Evolutionary conservation across 306 rosid genomes (phyloP).

Genomic region (Prunus mume): DNA sequence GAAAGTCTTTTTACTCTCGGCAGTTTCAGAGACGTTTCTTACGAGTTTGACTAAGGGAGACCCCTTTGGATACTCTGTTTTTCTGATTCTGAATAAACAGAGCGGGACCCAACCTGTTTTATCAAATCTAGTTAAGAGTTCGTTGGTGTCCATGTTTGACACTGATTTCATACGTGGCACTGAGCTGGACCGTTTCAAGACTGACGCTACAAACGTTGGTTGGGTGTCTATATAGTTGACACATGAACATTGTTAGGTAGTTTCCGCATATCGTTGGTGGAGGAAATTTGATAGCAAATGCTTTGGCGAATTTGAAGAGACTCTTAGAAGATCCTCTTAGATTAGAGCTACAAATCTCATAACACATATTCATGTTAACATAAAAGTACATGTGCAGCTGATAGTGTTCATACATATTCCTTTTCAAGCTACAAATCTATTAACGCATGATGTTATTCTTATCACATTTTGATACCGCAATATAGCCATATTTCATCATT

Average conservation of each 20-base stretch:
- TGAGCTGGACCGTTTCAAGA: background rate
- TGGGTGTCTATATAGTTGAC: background rate
- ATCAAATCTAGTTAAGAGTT: constrained; percentile 35
- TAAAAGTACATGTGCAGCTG: too few relatives aligned
- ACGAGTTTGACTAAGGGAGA: constrained; percentile 27
- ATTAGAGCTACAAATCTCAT: too few relatives aligned
- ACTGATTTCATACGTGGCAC: constrained; percentile 25
- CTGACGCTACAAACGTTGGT: background rate
- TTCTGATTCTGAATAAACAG: constrained; percentile 9
- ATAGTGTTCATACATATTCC: too few relatives aligned
- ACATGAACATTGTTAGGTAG: background rate
- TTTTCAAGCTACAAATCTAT: too few relatives aligned
- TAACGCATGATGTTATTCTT: too few relatives aligned
- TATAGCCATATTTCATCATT: too few relatives aligned
- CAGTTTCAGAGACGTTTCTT: constrained; percentile 30
- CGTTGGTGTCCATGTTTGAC: constrained; percentile 37
- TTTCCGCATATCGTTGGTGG: background rate
- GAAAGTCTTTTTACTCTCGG: background rate
- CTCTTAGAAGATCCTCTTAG: too few relatives aligned
- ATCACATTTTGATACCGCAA: too few relatives aligned
- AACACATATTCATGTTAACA: too few relatives aligned
- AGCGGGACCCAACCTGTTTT: constrained; percentile 41
- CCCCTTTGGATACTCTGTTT: constrained; percentile 14
- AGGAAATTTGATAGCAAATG: too few relatives aligned
- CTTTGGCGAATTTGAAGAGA: too few relatives aligned